Conservation (phyloP, 768 basidiomycete species). For the Mycena galericulata region DNA sequence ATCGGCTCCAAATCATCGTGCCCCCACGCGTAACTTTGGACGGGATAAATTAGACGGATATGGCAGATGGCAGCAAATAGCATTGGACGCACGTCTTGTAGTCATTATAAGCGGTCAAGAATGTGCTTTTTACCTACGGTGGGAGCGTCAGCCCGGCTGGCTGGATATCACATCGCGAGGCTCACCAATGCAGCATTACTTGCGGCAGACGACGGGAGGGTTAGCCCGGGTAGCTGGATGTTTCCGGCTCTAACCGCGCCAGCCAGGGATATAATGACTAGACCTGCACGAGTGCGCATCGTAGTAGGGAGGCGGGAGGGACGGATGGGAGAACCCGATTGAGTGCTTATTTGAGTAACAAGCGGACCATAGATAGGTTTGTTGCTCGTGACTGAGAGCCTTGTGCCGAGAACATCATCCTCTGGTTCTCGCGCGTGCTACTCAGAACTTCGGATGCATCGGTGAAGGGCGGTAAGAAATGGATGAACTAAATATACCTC, state of each 20-base stretch:
- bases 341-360: conserved; percentile 18
- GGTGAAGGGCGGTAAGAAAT: neutral
- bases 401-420: conserved; percentile 1
- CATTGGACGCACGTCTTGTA: conserved; percentile 22
- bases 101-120: conserved; percentile 24
- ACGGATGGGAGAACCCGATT: neutral
- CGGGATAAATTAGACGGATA: conserved; percentile 2
- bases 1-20: conserved; percentile 29
- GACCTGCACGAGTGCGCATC: conserved; percentile 14
- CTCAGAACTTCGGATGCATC: conserved; percentile 10
- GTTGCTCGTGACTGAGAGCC: conserved; percentile 18
- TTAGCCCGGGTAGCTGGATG: conserved; percentile 25
- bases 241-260: conserved; percentile 16
- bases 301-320: neutral
- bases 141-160: too few relatives aligned
- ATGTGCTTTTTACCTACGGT: conserved; percentile 12
- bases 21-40: conserved; percentile 19
- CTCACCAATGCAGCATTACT: conserved; percentile 24
- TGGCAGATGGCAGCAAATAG: neutral
- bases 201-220: conserved; percentile 25
- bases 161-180: too few relatives aligned
- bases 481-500: conserved; percentile 9
- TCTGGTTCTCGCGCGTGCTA: neutral
- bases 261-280: conserved; percentile 4
- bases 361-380: neutral